Conservation (phyloP, 2,329 filamentous ascomycete genomes). For the Colletotrichum aenigma region DNA sequence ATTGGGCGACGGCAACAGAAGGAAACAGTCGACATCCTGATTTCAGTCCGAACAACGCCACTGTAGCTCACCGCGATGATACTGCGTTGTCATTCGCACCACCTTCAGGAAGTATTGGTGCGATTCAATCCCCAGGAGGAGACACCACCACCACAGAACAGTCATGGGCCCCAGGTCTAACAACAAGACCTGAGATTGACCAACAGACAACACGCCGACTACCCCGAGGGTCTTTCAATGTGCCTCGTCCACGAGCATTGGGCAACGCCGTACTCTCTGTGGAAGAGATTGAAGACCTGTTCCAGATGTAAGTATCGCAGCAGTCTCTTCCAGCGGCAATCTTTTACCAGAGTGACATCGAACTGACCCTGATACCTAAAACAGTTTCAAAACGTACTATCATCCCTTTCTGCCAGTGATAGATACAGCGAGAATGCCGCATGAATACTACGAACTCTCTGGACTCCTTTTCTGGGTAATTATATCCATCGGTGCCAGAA, state of each 20-base stretch:
- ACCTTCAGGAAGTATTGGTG: background rate
- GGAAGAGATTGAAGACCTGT: background rate
- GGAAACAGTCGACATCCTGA: background rate
- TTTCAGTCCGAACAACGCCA: background rate
- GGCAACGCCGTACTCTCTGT: background rate
- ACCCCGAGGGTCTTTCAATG: background rate
- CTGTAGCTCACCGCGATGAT: background rate
- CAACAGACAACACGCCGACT: background rate
- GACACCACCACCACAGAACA: background rate
- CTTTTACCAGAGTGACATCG: fast-evolving
- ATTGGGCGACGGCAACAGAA: background rate
- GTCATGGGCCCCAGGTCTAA: background rate
- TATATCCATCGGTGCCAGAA: background rate
- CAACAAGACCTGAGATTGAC: background rate
- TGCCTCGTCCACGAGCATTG: background rate
- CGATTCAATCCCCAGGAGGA: background rate
- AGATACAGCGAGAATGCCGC: background rate
- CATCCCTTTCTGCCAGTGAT: background rate
- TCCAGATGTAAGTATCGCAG: background rate
- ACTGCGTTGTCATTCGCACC: background rate
- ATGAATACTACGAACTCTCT: background rate
- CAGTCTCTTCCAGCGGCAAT: background rate
- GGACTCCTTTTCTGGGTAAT: background rate
- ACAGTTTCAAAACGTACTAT: background rate
- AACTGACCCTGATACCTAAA: background rate